Base-by-base conservation (phyloP, 1,284 basidiomycete species). In the Irpex lacteus region DNA sequence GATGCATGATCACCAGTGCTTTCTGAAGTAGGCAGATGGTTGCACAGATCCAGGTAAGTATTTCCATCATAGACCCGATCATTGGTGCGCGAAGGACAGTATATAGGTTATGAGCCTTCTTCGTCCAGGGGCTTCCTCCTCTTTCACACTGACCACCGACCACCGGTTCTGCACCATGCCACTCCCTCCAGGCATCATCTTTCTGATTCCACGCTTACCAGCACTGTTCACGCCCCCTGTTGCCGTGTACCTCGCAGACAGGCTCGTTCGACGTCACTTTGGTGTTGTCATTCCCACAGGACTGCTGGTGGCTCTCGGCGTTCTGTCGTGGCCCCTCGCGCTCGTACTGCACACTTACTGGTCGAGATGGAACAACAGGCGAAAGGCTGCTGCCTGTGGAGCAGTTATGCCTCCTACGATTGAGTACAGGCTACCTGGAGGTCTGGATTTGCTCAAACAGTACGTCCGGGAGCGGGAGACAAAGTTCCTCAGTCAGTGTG, bases 391-490 rank as follows among this genome's bases (percentile, higher is more conserved):
- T 11, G 62, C 70, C 13, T 60, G 53, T 5, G 70, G 71, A 5
- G 71, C 72, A 3, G 64, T 60, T 6, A 13, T 74, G 18, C 68
- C 70, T 2, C 66, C 65, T 19, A 37, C 34, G n/a, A 64, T 70
- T 4, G 52, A 61, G 13, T 61, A 62, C 26, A 68, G 67, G 26
- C 58, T 21, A 59, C 67, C 68, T 2, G 71, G 68, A 13, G 68
- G 71, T 21, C 6, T 72, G n/a, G 73, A 74, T 58, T 5, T 71
- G 7, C 18, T 73, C 1, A 34, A 21, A 11, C 9, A 11, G 34
- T 19, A 49, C 3, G 60, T 15, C 21, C 19, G 40, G 18, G 58
- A 54, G 2, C 32, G 61, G 63, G 56, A 66, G 19, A 36, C 62
- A 1, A 61, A 59, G 32, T 70, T 66, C 44, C 63, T 69, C 21